Evolutionary conservation across 768 basidiomycete genomes (phyloP), one percentile per base, ranked within the genome.

Genomic region (Gloeopeniophorella convolvens): DNA sequence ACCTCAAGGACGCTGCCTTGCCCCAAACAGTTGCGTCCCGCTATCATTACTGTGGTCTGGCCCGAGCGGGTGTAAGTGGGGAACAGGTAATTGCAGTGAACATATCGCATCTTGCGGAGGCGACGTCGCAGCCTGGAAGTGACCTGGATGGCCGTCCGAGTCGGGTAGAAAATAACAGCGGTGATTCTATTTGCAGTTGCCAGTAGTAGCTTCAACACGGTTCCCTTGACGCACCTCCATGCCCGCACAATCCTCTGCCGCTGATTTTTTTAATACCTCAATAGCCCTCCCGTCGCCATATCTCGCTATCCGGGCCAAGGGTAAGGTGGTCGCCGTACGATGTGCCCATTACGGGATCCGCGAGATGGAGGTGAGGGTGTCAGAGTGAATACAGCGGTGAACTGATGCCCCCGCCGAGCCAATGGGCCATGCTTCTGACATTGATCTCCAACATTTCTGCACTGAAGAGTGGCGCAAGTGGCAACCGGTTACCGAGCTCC

Each of bases 191-290:
- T 42, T 26, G 28, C 46, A 42, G 30, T 28, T 20, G 27, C 18
- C 40, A 20, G 35, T 27, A 23, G 21, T 21, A 31, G 20, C 20
- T 16, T 33, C 41, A 39, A 43, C 28, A 13, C 28, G 34, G 32
- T 24, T 15, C 24, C 40, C 20, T 37, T 26, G 34, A 40, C 24
- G 28, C 23, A 42, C 42, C 46, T 42, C 32, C 52, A 24, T 54
- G 52, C 47, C 33, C 13, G 45, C 46, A 40, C 44, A 33, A 54
- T 47, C 46, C 52, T 48, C 31, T 42, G 39, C 52, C 46, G 30
- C 46, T 54, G 39, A 30, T 43, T 20, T 36, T 46, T 53, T 28
- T 31, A 18, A 41, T 36, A 39, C 42, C 16, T 43, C 35, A 16
- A 48, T 41, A 43, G 35, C 35, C 35, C 41, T 43, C 24, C n/a